phyloP scores from a whole-genome alignment of 148 eudicot species.

The Diospyros lotus region DNA sequence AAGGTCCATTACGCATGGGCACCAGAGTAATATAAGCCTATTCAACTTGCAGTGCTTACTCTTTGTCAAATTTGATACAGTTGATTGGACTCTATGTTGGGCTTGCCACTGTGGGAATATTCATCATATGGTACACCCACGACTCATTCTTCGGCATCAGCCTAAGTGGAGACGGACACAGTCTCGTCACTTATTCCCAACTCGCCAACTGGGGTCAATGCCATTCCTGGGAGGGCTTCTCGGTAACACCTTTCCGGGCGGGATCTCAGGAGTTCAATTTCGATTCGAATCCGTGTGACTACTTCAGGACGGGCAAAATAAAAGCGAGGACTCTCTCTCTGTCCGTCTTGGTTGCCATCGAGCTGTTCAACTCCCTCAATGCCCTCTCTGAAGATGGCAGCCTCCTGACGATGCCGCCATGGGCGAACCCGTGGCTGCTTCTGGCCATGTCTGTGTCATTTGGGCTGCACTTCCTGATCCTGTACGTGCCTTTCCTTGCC shows the following conservation, averaged over 20 bases:
- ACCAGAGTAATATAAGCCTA: no score
- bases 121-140: constrained; percentile 71
- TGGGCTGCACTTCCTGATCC: constrained; percentile 63
- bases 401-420: constrained; percentile 71
- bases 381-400: constrained; percentile 82
- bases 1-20: no score
- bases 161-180: constrained; percentile 65
- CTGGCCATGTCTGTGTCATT: constrained; percentile 64
- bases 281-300: constrained; percentile 68
- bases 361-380: constrained; percentile 83
- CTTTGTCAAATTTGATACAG: constrained; percentile 22
- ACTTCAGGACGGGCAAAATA: constrained; percentile 66
- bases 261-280: constrained; percentile 43
- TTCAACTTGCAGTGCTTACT: no score
- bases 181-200: constrained; percentile 53
- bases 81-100: constrained; percentile 82
- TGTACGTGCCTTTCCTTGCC: constrained; percentile 74
- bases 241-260: constrained; percentile 57
- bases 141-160: constrained; percentile 62
- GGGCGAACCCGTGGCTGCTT: constrained; percentile 82
- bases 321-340: constrained; percentile 88
- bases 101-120: constrained; percentile 81
- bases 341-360: constrained; percentile 76
- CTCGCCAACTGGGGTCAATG: constrained; percentile 77
- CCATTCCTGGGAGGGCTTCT: constrained; percentile 70